A percentile compares a stretch with the other conserved stretches of the same genome.
Evolutionary conservation across 2,329 filamentous ascomycete species (phyloP).

Genomic region (Aureobasidium namibiae): DNA sequence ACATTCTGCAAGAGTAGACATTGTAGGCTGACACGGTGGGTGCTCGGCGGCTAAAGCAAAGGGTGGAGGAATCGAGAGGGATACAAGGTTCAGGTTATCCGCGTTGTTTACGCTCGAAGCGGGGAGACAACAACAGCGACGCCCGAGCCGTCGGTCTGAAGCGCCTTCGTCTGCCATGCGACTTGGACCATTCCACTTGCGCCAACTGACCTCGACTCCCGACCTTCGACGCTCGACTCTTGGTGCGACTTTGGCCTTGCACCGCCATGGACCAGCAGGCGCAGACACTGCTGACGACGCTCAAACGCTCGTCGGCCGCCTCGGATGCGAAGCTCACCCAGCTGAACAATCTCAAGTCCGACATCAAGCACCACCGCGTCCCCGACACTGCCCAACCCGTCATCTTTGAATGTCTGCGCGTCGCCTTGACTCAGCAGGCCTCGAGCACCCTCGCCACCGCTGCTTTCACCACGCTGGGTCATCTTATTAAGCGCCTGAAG

Average conservation of each 20-base stretch:
- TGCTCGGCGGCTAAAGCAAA: slow-evolving; percentile 6
- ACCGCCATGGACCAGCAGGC: slow-evolving; percentile 49
- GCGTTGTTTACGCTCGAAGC: slow-evolving; percentile 6
- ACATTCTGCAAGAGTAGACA: background rate
- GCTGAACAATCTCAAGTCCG: slow-evolving; percentile 66
- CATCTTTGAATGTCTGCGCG: slow-evolving; percentile 74
- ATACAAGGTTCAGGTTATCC: background rate
- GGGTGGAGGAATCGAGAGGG: no score
- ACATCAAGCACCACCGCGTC: slow-evolving; percentile 88
- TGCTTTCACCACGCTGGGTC: slow-evolving; percentile 79
- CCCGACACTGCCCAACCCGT: slow-evolving; percentile 62
- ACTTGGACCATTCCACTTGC: background rate
- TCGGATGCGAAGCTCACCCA: slow-evolving; percentile 62
- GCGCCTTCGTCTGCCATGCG: background rate
- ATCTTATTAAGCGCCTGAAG: slow-evolving; percentile 76
- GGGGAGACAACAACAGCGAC: slow-evolving; percentile 9
- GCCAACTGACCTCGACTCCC: background rate
- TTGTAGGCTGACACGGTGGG: background rate
- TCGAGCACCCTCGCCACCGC: slow-evolving; percentile 65
- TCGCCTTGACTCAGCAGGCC: slow-evolving; percentile 68
- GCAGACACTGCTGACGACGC: slow-evolving; percentile 42
- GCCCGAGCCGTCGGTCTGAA: background rate
- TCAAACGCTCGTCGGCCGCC: slow-evolving; percentile 56
- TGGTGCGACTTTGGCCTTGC: background rate
- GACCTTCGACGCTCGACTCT: background rate